Evolutionary conservation across 2,329 filamentous ascomycete species (phyloP), one percentile per base, ranked within the genome.

Genomic region (Fusarium sp.): DNA sequence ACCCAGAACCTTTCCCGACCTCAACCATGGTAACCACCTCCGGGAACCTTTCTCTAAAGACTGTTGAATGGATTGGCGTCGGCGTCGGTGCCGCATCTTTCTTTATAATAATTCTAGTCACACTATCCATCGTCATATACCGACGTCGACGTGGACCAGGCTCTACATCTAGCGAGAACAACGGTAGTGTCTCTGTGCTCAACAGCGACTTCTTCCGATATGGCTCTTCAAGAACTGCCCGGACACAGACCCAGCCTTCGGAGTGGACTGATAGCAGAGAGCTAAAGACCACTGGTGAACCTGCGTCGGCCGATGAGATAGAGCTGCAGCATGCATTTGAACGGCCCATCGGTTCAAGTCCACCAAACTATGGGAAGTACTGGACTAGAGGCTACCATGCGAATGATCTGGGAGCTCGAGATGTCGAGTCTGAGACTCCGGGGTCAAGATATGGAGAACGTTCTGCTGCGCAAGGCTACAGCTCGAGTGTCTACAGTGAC

Each of bases 371-470:
- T 2, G 37, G 42, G 7, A 21, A 19, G 4, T 47, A 46, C 10
- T 48, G 42, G 23, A 25, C 45, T 27, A 14, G 52, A 2, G 31
- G 36, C 4, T 15, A 23, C 9, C n/a, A 43, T n/a, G 42, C 35
- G 13, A 49, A 44, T 25, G 45, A 60, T 13, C 15, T 19, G 14
- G 52, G 36, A 2, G 8, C 47, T 6, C 53, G 37, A 33, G 29
- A 8, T 6, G 15, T 29, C 14, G 41, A 19, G 2, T 19, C 25
- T 8, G 37, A 45, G 4, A 14, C 45, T 17, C 49, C 27, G 6
- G 17, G 41, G 11, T 44, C 41, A 17, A 13, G 13, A 3, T 21
- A 36, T n/a, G 36, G 25, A n/a, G 47, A 13, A 14, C 19, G 19
- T 41, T 23, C 33, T 23, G 23, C 45, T 11, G 21, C 29, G 7